Evolutionary conservation across 2,329 filamentous ascomycete genomes (phyloP), one percentile per base, ranked within the genome.

Genomic region (Gnomoniopsis sp.): DNA sequence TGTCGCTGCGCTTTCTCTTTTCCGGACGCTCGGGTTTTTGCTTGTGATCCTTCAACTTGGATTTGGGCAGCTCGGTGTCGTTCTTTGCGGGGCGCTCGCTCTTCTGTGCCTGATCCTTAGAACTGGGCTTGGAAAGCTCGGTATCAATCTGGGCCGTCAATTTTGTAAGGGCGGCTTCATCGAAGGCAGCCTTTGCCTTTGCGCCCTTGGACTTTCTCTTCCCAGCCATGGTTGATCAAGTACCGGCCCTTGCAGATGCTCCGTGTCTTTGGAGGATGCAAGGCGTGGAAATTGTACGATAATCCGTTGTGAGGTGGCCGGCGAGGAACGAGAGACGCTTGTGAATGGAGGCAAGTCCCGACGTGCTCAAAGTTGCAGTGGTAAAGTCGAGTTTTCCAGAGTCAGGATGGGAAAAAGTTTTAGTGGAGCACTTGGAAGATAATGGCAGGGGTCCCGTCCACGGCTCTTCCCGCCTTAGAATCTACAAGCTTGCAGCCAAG

Each of bases 131-230:
- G 41, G 72, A 68, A 63, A 87, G 74, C 56, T 76, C 77, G 64
- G 80, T 75, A 65, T 86, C 82, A 62, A 87, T 83, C 67, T 79
- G 81, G 36, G 79, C 76, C 6, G 83, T 86, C 65, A 87, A 69
- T 60, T 80, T 75, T 8, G 76, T 75, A 58, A 87, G 70, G 6
- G 81, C 74, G 41, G 75, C 72, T 60, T 81, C 76, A 62, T 84
- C 76, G 60, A 87, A 80, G n/a, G 60, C 58, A 23, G 65, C 60
- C 52, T 57, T 65, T 43, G 55, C 62, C 30, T 55, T 65, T 61
- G 74, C 73, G 59, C 65, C 66, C 67, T 74, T 76, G 64, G 74
- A 76, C 36, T 71, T 68, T 53, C 71, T 67, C 59, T 75, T 75
- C 55, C 63, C 65, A 26, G 65, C 65, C 67, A 69, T 69, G 23